Conservation (phyloP, 106 monocot species). For the Platanthera guangdongensis region DNA sequence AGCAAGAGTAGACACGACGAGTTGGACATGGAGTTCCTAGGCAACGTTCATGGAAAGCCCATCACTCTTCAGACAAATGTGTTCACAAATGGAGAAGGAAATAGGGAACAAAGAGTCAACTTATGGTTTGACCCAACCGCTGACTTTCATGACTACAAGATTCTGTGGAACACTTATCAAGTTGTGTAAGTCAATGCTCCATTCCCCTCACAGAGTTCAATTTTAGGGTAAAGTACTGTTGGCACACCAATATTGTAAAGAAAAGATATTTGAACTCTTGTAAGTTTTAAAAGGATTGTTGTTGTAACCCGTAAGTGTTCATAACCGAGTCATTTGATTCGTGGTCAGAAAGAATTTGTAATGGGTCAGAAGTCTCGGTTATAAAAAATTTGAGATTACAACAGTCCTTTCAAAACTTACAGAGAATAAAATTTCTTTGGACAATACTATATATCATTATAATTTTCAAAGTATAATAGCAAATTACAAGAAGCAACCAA, state of each 20-base stretch:
- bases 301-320: no score
- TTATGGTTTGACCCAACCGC: constrained; percentile 37
- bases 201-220: background rate
- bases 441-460: no score
- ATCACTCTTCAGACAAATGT: constrained; percentile 40
- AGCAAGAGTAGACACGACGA: constrained; percentile 21
- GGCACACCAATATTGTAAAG: no score
- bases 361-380: no score
- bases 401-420: no score
- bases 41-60: constrained; percentile 28
- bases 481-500: background rate
- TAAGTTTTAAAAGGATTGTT: no score
- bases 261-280: no score
- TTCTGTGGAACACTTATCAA: constrained; percentile 53
- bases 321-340: no score
- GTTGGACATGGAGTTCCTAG: constrained; percentile 45
- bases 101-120: constrained; percentile 22
- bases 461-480: background rate
- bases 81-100: constrained; percentile 22
- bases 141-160: constrained; percentile 28
- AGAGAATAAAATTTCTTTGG: no score
- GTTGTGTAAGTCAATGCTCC: constrained; percentile 25
- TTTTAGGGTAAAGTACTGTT: no score
- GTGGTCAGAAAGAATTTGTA: no score
- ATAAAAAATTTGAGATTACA: no score